These are phyloP conservation scores for Umbilicus rupestris DNA, from an alignment of 164 flowering plant genomes.

Conservation along the genomic window DNA sequence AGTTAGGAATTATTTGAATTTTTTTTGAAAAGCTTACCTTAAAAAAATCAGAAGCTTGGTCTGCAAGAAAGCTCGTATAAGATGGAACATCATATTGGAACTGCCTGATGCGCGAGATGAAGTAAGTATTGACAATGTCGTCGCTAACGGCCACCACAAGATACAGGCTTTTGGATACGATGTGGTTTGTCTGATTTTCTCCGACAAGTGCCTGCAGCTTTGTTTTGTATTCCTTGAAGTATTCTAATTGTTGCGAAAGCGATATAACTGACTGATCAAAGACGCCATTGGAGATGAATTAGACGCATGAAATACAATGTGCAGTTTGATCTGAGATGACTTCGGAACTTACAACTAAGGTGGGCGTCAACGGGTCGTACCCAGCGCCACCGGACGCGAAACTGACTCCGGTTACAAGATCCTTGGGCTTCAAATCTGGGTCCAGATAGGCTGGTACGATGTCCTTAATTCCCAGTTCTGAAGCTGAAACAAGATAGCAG, in stretches of 20 bases:
- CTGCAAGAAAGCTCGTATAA: slow-evolving; percentile 39
- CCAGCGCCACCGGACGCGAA: slow-evolving; percentile 65
- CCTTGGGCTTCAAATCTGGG: slow-evolving; percentile 25
- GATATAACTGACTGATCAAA: slow-evolving; percentile 37
- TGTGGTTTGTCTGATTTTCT: slow-evolving; percentile 31
- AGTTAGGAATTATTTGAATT: no score
- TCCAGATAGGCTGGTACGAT: slow-evolving; percentile 50
- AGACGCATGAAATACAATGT: background rate
- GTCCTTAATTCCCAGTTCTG: slow-evolving; percentile 36
- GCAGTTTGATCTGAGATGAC: background rate
- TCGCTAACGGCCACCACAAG: slow-evolving; percentile 44
- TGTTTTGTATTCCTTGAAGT: slow-evolving; percentile 48
- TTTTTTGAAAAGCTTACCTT: slow-evolving; percentile 38
- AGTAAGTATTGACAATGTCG: slow-evolving; percentile 60
- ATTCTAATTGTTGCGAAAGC: slow-evolving; percentile 33
- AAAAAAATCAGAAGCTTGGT: slow-evolving; percentile 29
- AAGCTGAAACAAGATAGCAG: slow-evolving; percentile 21
- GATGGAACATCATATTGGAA: slow-evolving; percentile 31
- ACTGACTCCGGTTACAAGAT: slow-evolving; percentile 49
- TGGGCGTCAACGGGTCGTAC: slow-evolving; percentile 44
- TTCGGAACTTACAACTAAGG: slow-evolving; percentile 4
- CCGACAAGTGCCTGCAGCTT: slow-evolving; percentile 42
- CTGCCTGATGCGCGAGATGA: slow-evolving; percentile 16
- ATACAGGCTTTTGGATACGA: slow-evolving; percentile 32
- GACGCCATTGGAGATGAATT: background rate